Evolutionary conservation across 352 stramenopile species (phyloP), one percentile per base, ranked within the genome.

Genomic region (Pythium dissimile): DNA sequence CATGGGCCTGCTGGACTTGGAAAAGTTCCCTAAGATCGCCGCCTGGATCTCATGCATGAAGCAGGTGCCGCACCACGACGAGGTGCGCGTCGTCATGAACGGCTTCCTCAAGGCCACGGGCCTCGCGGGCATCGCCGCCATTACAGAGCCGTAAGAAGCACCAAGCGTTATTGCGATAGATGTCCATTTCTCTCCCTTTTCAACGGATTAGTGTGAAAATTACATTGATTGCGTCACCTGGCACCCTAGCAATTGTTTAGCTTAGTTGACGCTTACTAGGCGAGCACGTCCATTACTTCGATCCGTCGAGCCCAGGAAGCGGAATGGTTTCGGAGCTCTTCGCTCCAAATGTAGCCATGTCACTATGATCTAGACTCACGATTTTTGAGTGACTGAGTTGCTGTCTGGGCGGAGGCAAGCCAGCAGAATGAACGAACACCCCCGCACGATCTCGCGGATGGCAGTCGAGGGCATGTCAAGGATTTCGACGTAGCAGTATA

Each of bases 1-100:
- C 30, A 81, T 86, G 69, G 71, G 64, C 10, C 37, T 71, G 30
- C 78, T 74, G 45, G 59, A 85, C 38, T 72, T 73, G 23, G 56
- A 59, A 4, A 59, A 68, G 46, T 63, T 45, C 60, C 47, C 56
- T 5, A 66, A 67, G 46, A 56, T 63, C n/a, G 50, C 43, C 6
- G 51, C 47, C 20, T 71, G 63, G 63, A 45, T 64, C 28, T 26
- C 48, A 15, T 49, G 48, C 26, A 72, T 72, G 65, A 66, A 72
- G 59, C 39, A 65, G 52, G 26, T 80, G 32, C 65, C 73, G 35
- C 21, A 54, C 39, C 71, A 81, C 58, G 75, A 83, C 45, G 68
- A 83, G 39, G 56, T 86, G 1, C 71, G 75, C 26, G 54, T 48
- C 23, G 64, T 39, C 57, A 68, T 50, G 49, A 68, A 26, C 60